Base-by-base conservation (phyloP, 208 protist species). In the Leishmania guyanensis region DNA sequence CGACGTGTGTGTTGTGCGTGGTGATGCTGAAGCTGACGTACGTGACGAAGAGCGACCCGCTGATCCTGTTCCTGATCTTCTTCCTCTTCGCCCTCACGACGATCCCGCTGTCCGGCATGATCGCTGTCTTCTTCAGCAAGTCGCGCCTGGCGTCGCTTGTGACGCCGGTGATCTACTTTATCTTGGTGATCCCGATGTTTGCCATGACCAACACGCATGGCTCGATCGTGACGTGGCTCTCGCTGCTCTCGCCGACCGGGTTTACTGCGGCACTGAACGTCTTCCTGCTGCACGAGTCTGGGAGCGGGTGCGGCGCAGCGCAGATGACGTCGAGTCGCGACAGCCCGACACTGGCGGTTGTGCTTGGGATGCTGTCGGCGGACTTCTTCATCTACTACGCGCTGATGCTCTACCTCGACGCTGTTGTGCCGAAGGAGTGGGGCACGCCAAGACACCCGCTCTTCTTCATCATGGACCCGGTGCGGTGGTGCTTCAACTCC, bases 371-470 rank as follows among this genome's bases (percentile, higher is more conserved):
- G 84, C 73, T 85, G 33, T 39, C 78, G 16, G 70, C 68, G 54
- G 93, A 95, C 80, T 88, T 91, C 20, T 56, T 89, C 26, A n/a
- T 89, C 9, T 96, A 96, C 84, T 81, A 88, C 51, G 0, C 92
- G 20, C 80, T 97, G n/a, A 92, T 90, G 82, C 39, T 91, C 10
- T 97, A 97, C 85, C 82, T 95, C 3, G 93, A 97, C 58, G 79
- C 66, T 0, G 92, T 95, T n/a, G 71, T 95, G 48, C 93, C 92
- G 16, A 84, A 85, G 75, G 80, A 91, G 43, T 91, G 85, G 88
- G 93, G 93, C 3, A 91, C 88, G 14, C 79, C 75, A 9, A 87
- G 85, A 79, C 88, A 92, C 80, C 89, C 89, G 51, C 79, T 93
- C 29, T 95, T 97, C 82, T 95, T 92, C 77, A 86, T 93, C 43